Base-by-base conservation (phyloP, 352 stramenopile genomes). In the Globisporangium ultimum region DNA sequence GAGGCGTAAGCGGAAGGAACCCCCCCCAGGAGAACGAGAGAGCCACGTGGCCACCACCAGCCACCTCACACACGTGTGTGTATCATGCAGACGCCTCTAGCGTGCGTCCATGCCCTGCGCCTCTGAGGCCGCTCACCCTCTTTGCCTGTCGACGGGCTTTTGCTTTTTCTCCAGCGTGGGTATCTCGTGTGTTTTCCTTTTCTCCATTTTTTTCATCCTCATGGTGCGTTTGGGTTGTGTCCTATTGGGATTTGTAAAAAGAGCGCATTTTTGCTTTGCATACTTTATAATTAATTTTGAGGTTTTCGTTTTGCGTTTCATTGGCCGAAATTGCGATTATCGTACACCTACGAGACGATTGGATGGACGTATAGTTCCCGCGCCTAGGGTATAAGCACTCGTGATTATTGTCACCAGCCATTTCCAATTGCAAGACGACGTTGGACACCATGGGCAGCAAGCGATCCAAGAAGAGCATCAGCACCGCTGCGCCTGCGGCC, bases 381-480 rank as follows among this genome's bases (percentile, higher is more conserved):
- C 64, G 64, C 4, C 1, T 32, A 48, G 14, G 22, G 57, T 69
- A 51, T 28, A 0, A 4, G 4, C 22, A 7, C 14, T 36, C 53
- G 24, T 12, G 46, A 48, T 34, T 22, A 17, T 34, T 38, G 32
- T 48, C 38, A 68, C 68, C 72, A 86, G 77, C 67, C 71, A 80
- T 84, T 85, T 74, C 48, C 17, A 55, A 45, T 36, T 12, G 10
- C 17, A 42, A 12, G n/a, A 48, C 34, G 14, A 43, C 14, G 11
- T 63, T 54, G 60, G 48, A 22, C 55, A 68, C 2, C 21, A 80
- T 76, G 67, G 72, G 58, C 34, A 80, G 60, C 64, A 88, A 79
- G 71, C 65, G 64, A 50, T 38, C 51, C 28, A 65, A 55, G 47
- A 61, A 61, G 51, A 52, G 46, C 68, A 52, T 56, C 55, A 47